Percentiles rank a stretch among this genome's conserved stretches.
Conservation (phyloP, 73 alveolate species). For the Paramecium bursaria region DNA sequence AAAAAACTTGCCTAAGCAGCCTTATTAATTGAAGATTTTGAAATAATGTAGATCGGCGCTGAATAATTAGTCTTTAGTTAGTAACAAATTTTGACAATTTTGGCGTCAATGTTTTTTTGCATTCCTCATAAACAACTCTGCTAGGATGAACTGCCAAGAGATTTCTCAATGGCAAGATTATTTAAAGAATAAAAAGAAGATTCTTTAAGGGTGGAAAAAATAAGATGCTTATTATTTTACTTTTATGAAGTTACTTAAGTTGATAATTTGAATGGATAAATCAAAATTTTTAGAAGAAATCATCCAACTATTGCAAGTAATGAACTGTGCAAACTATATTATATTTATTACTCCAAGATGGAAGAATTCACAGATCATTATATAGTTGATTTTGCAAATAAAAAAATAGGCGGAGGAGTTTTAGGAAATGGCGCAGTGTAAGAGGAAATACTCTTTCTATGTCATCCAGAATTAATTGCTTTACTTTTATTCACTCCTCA, state of each 20-base stretch:
- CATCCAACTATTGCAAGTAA: not conserved
- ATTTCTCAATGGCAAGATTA: constrained; percentile 13
- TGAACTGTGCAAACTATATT: constrained; percentile 2
- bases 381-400: constrained; percentile 93
- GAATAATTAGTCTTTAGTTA: not conserved
- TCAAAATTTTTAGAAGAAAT: not conserved
- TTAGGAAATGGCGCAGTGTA: constrained; percentile 87
- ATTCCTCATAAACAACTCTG: constrained; percentile 20
- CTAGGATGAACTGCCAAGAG: not conserved
- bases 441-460: constrained; percentile 93
- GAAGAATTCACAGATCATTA: constrained; percentile 72
- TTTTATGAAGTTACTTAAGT: constrained; percentile 5
- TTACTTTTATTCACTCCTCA: constrained; percentile 80
- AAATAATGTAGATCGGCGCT: not conserved
- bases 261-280: not conserved
- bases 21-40: constrained; percentile 33
- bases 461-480: constrained; percentile 85
- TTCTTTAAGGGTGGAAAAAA: not conserved
- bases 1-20: constrained; percentile 9
- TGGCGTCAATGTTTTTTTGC: constrained; percentile 68
- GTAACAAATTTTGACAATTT: constrained; percentile 1
- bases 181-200: constrained; percentile 9
- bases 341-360: constrained; percentile 46
- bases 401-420: constrained; percentile 95
- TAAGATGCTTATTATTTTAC: constrained; percentile 24